A percentile compares a stretch with the other conserved stretches of the same genome.
phyloP scores from a whole-genome alignment of 306 rosid genomes.

The Trichosanthes truncata region DNA sequence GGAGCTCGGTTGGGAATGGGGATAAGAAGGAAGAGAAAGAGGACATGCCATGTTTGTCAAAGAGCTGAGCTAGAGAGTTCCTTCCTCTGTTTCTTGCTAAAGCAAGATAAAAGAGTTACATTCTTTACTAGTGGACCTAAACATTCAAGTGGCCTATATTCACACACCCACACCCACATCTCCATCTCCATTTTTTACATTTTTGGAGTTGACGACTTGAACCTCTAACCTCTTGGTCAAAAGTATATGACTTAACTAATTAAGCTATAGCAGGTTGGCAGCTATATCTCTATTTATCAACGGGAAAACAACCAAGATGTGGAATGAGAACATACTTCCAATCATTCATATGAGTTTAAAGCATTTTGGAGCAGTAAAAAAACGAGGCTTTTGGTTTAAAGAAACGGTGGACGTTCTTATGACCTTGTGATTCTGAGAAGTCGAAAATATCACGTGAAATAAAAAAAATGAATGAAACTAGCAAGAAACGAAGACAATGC shows the following conservation, averaged over 20 bases:
- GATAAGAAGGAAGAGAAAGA: background rate
- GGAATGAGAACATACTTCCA: background rate
- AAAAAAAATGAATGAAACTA: background rate
- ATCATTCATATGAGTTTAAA: background rate
- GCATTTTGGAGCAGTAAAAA: background rate
- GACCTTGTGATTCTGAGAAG: background rate
- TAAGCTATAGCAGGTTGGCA: no score
- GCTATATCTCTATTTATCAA: background rate
- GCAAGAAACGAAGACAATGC: background rate
- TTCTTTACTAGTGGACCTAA: background rate
- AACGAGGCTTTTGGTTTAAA: background rate
- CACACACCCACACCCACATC: background rate
- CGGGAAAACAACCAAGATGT: background rate
- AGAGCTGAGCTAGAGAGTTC: background rate
- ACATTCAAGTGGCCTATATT: background rate
- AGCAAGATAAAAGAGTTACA: background rate
- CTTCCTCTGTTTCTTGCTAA: background rate
- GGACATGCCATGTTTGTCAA: background rate
- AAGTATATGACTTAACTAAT: no score
- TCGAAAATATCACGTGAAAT: constrained; percentile 2
- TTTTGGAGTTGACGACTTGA: no score
- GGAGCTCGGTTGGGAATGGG: background rate
- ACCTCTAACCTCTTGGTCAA: no score
- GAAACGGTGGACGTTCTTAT: background rate
- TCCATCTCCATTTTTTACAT: no score